Evolutionary conservation across 1,284 basidiomycete species (phyloP), one percentile per base, ranked within the genome.

Genomic region (Quambalaria eucalypti): DNA sequence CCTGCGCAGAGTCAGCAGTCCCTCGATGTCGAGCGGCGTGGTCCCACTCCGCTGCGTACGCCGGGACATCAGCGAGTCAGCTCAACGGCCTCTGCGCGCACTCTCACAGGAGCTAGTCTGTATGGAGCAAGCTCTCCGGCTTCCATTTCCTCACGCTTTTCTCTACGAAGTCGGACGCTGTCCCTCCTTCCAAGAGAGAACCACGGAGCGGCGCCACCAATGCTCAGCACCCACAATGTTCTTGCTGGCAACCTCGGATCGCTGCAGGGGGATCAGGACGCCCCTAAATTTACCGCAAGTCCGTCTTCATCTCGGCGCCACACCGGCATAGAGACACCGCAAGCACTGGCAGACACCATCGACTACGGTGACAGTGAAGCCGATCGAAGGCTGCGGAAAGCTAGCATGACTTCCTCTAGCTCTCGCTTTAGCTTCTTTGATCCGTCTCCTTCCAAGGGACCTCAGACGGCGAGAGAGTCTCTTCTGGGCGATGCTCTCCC

Each of bases 191-290:
- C 64, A 1, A 52, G 63, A 38, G 58, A 64, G 25, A 46, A 54
- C 6, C 61, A 65, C 29, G 55, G 54, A 8, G 59, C 59, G n/a
- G 61, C 57, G 23, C 60, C 65, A n/a, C 67, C 67, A 40, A 67
- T 56, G 56, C 59, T 69, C 28, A 63, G 66, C 51, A 67, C 65
- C 10, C 65, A 69, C 59, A 67, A 67, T 28, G 67, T 65, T 1
- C 57, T 69, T 10, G 62, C 66, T 1, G 67, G 67, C 9, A 48
- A 56, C 8, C 60, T 69, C 0, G 67, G 67, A 2, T 55, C 62
- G 9, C 53, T 61, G 9, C 63, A 65, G 48, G 62, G 65, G 50
- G 65, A 63, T 19, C 56, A 62, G 5, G 60, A 59, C 10, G 62
- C 60, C 28, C 16, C 21, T 14, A 14, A 14, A 10, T 21, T 39